phyloP scores from a whole-genome alignment of 202 grass and related monocot species.

The Panicum hallii region DNA sequence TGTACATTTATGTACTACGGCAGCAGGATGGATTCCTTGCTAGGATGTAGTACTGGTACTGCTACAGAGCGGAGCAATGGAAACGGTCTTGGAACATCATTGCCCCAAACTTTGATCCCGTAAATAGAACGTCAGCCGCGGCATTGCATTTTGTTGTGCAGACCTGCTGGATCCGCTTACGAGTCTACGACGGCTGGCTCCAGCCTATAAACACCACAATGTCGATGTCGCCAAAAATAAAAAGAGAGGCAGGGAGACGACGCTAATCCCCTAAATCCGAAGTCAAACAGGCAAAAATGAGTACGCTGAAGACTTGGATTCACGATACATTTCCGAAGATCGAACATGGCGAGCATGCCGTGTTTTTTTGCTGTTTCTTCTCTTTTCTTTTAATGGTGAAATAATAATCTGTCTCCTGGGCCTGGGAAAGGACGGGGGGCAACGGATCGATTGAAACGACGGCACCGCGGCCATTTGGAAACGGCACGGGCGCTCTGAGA shows the following conservation, averaged over 20 bases:
- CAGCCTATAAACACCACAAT: neutral
- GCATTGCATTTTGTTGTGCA: neutral
- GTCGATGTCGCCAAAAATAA: neutral
- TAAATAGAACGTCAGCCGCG: neutral
- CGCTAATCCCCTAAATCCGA: neutral
- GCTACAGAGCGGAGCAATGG: neutral
- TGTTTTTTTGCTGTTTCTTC: neutral
- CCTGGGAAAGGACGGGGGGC: neutral
- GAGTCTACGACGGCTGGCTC: neutral
- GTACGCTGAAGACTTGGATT: neutral
- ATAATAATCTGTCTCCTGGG: neutral
- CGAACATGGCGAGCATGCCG: neutral
- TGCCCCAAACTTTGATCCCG: neutral
- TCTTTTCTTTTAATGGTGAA: no score
- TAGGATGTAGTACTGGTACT: neutral
- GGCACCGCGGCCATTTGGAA: neutral
- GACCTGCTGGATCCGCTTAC: neutral
- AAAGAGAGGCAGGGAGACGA: no score
- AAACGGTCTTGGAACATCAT: slow-evolving; percentile 8
- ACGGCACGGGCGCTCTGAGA: neutral
- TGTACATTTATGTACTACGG: neutral
- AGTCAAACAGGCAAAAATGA: neutral
- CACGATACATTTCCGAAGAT: neutral
- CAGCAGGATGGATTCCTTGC: neutral
- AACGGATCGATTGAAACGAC: neutral